phyloP scores from a whole-genome alignment of 768 basidiomycete species.

The Lactarius psammicola region DNA sequence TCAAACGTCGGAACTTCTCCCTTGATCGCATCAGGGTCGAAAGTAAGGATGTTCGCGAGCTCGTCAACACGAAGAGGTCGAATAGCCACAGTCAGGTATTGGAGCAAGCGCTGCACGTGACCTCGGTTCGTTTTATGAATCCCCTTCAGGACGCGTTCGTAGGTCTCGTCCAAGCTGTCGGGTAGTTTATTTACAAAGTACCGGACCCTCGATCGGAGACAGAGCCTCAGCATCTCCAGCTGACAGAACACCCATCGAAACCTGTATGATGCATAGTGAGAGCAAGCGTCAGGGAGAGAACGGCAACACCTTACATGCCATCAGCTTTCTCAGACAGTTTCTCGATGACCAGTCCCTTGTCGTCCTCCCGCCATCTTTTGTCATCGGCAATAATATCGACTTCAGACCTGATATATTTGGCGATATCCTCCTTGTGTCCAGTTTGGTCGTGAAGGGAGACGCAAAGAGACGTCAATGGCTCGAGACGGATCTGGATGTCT shows the following conservation, averaged over 20 bases:
- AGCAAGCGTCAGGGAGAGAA: not conserved
- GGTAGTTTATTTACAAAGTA: not conserved
- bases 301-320: not conserved
- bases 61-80: not conserved
- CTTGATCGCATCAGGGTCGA: not conserved
- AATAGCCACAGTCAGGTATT: not conserved
- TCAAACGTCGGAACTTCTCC: not conserved
- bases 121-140: not conserved
- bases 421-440: not conserved
- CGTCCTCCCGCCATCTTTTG: not conserved
- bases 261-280: not conserved
- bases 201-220: not conserved
- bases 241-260: not conserved
- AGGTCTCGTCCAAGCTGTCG: not conserved
- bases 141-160: not conserved
- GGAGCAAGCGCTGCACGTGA: not conserved
- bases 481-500: not conserved
- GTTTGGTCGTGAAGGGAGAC: not conserved
- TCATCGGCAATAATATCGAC: not conserved
- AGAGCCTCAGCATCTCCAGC: not conserved
- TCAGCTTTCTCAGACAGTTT: not conserved
- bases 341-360: not conserved
- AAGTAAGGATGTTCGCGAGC: not conserved
- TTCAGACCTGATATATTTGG: not conserved
- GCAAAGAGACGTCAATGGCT: not conserved